phyloP scores from a whole-genome alignment of 257 asterid genomes.

The Solanum peruvianum region DNA sequence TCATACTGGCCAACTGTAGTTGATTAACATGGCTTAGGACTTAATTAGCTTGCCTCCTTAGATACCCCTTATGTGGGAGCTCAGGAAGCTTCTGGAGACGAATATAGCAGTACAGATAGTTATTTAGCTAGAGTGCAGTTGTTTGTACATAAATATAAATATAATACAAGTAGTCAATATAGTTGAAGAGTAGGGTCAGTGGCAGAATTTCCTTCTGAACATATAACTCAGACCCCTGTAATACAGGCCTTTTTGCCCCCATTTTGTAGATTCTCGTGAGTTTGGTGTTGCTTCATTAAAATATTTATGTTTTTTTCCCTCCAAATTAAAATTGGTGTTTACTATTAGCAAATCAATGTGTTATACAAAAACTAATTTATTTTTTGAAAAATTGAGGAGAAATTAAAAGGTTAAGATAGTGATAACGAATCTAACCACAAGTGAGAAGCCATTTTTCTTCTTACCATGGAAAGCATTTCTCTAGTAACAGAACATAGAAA shows the following conservation, averaged over 20 bases:
- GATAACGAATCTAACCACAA: background rate
- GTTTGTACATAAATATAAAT: background rate
- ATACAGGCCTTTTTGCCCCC: background rate
- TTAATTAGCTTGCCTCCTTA: background rate
- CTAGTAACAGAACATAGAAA: background rate
- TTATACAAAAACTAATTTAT: background rate
- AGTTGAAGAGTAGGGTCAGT: background rate
- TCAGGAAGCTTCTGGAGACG: background rate
- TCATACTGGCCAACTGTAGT: background rate
- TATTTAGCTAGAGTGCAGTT: background rate
- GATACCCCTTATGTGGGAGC: background rate
- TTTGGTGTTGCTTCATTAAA: background rate
- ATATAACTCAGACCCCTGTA: background rate
- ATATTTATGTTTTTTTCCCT: background rate
- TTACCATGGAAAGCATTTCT: background rate
- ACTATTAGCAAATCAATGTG: background rate
- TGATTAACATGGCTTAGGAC: background rate
- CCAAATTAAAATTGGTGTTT: background rate
- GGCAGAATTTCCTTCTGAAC: background rate
- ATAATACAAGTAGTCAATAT: background rate
- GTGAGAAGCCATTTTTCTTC: background rate
- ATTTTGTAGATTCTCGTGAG: background rate
- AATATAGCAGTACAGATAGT: background rate
- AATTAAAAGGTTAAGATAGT: background rate
- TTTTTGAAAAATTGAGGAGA: background rate